These are phyloP conservation scores for Porcisia hertigi DNA, from an alignment of 208 protist genomes.

Conservation along the genomic window DNA sequence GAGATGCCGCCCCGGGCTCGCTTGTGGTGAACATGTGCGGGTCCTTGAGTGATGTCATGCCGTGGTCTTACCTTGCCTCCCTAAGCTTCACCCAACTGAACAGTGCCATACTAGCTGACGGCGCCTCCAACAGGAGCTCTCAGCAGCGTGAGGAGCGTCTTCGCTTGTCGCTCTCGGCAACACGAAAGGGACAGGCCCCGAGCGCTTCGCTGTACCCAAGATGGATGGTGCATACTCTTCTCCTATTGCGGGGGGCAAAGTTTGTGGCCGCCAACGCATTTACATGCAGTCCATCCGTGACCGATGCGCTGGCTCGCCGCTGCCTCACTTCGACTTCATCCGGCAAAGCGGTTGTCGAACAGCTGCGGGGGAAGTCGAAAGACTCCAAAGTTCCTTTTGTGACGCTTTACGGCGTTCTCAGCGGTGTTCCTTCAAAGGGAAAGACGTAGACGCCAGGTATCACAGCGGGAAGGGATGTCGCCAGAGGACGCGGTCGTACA, in stretches of 20 bases:
- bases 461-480: background rate
- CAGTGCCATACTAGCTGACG: slow-evolving; percentile 35
- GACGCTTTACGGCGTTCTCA: slow-evolving; percentile 38
- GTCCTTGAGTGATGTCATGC: slow-evolving; percentile 38
- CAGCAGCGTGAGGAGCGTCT: slow-evolving; percentile 61
- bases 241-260: slow-evolving; percentile 68
- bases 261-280: slow-evolving; percentile 52
- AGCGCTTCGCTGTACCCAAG: slow-evolving; percentile 20
- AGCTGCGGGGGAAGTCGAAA: slow-evolving; percentile 31
- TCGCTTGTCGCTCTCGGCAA: slow-evolving; percentile 14
- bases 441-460: slow-evolving; percentile 12
- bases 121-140: slow-evolving; percentile 49
- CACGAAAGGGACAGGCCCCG: background rate
- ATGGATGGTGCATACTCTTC: slow-evolving; percentile 54
- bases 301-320: slow-evolving; percentile 45
- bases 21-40: slow-evolving; percentile 52
- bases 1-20: slow-evolving; percentile 12
- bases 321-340: slow-evolving; percentile 32
- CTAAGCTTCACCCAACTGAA: slow-evolving; percentile 58
- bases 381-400: slow-evolving; percentile 37
- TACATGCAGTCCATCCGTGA: slow-evolving; percentile 37
- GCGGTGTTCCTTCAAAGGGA: slow-evolving; percentile 17
- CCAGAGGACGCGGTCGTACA: background rate
- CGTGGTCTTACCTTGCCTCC: slow-evolving; percentile 34
- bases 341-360: slow-evolving; percentile 48